phyloP scores from a whole-genome alignment of 495 filamentous ascomycete genomes.

The Hypoxylon perforatum region DNA sequence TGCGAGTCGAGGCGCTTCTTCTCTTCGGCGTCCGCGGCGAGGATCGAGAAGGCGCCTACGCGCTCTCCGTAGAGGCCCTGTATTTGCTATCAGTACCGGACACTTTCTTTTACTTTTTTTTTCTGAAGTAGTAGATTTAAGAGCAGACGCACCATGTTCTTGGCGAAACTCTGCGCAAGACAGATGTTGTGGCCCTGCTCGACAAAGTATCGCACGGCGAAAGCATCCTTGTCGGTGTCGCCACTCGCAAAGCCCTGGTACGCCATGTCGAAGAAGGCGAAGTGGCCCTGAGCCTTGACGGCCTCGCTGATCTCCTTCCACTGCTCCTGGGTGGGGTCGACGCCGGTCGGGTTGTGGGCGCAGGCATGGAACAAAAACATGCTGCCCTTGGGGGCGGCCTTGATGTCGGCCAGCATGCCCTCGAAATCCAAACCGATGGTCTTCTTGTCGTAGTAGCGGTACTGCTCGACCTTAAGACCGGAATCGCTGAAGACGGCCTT shows the following conservation, averaged over 20 bases:
- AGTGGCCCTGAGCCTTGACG: conserved; percentile 90
- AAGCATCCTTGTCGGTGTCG: conserved; percentile 91
- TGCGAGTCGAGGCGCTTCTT: conserved; percentile 97
- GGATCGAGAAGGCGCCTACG: conserved; percentile 94
- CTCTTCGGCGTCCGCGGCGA: conserved; percentile 85
- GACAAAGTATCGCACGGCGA: conserved; percentile 90
- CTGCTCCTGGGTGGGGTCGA: conserved; percentile 92
- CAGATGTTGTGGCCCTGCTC: conserved; percentile 89
- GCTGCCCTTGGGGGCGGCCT: conserved; percentile 84
- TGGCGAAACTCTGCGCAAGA: conserved; percentile 95
- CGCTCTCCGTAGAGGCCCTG: conserved; percentile 98
- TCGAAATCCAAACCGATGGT: conserved; percentile 98
- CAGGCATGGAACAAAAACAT: conserved; percentile 96
- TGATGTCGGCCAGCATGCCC: conserved; percentile 90
- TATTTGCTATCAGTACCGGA: too few species aligned
- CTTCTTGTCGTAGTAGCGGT: conserved; percentile 98
- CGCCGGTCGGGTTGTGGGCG: conserved; percentile 98
- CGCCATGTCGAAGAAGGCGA: conserved; percentile 99
- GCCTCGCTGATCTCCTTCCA: conserved; percentile 93
- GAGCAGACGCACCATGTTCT: conserved; percentile 85
- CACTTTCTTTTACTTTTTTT: too few species aligned
- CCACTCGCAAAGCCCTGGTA: conserved; percentile 98
- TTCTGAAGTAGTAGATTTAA: background rate
- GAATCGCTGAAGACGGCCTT: conserved; percentile 95
- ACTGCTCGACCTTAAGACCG: conserved; percentile 88